A percentile compares a stretch with the other conserved stretches of the same genome.
Evolutionary conservation across 1,139 yeast species (phyloP).

Genomic region (Scheffersomyces segobiensis): DNA sequence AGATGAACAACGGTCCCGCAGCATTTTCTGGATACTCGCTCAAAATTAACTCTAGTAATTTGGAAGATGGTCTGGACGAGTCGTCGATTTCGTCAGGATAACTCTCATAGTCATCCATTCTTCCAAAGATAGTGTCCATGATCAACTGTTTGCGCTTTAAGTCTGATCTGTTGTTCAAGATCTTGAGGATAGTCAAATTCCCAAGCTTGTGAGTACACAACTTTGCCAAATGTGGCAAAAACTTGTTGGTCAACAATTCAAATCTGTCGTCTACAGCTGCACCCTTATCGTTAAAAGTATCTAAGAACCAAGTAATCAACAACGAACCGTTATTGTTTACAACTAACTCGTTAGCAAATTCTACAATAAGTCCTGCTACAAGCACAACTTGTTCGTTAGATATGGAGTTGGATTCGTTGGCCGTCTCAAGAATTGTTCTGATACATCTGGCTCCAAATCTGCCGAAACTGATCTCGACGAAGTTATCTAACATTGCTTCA

Average conservation of each 20-base stretch:
- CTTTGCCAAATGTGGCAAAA: slow-evolving; percentile 61
- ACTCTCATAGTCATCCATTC: slow-evolving; percentile 25
- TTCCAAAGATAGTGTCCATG: slow-evolving; percentile 66
- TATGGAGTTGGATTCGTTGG: slow-evolving; percentile 41
- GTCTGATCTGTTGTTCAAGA: slow-evolving; percentile 71
- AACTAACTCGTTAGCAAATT: slow-evolving; percentile 78
- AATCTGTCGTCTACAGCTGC: slow-evolving; percentile 30
- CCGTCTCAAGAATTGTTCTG: slow-evolving; percentile 85
- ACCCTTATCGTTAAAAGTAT: slow-evolving; percentile 71
- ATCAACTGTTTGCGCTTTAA: slow-evolving; percentile 60
- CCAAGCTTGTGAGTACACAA: slow-evolving; percentile 87
- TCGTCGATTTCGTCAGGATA: slow-evolving; percentile 21
- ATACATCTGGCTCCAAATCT: slow-evolving; percentile 95
- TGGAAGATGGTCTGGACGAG: slow-evolving; percentile 22
- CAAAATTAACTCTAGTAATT: slow-evolving; percentile 45
- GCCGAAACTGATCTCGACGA: slow-evolving; percentile 81
- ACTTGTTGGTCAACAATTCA: slow-evolving; percentile 44
- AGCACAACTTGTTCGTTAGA: slow-evolving; percentile 69
- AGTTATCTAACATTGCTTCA: slow-evolving; percentile 77
- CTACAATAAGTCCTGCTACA: slow-evolving; percentile 78
- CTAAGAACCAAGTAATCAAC: slow-evolving; percentile 91
- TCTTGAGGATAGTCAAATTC: slow-evolving; percentile 76
- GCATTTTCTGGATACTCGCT: slow-evolving; percentile 51
- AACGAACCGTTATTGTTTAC: slow-evolving; percentile 86
- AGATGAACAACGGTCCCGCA: slow-evolving; percentile 84